phyloP scores from a whole-genome alignment of 345 rosid genomes.

The Psidium friedrichsthalianum region DNA sequence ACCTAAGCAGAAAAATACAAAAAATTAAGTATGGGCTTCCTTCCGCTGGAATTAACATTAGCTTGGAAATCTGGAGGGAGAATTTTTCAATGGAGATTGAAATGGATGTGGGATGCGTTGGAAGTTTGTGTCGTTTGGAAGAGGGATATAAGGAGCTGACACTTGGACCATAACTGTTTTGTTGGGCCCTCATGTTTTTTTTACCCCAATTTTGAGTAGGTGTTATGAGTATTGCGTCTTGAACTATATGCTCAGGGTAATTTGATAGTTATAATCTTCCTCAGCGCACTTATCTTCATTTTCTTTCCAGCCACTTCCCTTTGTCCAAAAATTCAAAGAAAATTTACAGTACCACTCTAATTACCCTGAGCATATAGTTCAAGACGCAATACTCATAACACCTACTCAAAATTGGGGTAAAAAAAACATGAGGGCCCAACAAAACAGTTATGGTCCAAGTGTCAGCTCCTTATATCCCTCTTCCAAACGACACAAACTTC shows the following conservation, averaged over 20 bases:
- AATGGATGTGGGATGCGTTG: not conserved
- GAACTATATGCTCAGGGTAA: not conserved
- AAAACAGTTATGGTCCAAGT: not conserved
- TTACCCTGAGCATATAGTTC: not conserved
- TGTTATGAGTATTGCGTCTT: not conserved
- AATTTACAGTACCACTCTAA: not conserved
- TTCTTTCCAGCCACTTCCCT: not conserved
- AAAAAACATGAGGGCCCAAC: not conserved
- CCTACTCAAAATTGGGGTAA: not conserved
- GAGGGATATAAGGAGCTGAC: not conserved
- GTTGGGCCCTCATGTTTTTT: not conserved
- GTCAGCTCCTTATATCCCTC: not conserved
- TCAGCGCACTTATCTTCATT: not conserved
- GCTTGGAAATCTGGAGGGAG: not conserved
- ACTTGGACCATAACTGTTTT: not conserved
- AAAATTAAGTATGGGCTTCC: not conserved
- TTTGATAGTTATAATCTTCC: not conserved
- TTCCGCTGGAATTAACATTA: not conserved
- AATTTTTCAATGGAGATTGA: not conserved
- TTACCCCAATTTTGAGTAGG: not conserved
- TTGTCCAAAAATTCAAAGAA: not conserved
- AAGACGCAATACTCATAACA: not conserved
- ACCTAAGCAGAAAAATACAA: not conserved
- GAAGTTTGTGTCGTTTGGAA: not conserved
- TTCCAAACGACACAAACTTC: not conserved